Evolutionary conservation across 768 basidiomycete species (phyloP).

Genomic region (Tubosaeta brunneosetosa): DNA sequence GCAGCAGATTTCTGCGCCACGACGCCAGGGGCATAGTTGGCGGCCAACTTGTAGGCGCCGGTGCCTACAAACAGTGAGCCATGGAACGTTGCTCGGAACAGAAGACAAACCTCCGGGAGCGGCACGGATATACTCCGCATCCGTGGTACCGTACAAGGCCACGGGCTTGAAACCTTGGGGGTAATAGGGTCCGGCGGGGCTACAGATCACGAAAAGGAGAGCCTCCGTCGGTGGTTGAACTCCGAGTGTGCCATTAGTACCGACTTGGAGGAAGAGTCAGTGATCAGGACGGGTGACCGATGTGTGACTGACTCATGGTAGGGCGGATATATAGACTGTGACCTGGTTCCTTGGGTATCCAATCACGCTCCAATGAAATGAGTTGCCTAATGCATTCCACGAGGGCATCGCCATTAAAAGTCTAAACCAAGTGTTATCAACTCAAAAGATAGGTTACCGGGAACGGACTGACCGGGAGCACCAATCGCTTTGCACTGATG

Average conservation of each 20-base stretch:
- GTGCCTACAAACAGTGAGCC: conserved; percentile 47
- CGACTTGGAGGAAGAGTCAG: conserved; percentile 49
- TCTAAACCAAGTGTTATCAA: conserved; percentile 36
- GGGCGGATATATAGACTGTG: conserved; percentile 92
- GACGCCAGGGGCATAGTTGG: conserved; percentile 86
- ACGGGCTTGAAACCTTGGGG: conserved; percentile 87
- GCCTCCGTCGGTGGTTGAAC: conserved; percentile 66
- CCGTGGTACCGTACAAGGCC: conserved; percentile 75
- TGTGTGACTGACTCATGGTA: conserved; percentile 50
- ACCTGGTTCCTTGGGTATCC: conserved; percentile 86
- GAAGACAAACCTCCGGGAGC: conserved; percentile 64
- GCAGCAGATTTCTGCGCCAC: conserved; percentile 79
- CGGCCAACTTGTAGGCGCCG: conserved; percentile 82
- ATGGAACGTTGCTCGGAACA: neutral
- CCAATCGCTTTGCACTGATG: conserved; percentile 70
- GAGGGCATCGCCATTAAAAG: conserved; percentile 72
- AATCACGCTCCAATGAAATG: conserved; percentile 75
- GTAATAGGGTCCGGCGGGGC: conserved; percentile 74
- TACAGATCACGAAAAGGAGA: conserved; percentile 59
- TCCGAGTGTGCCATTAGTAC: conserved; percentile 48
- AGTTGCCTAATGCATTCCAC: conserved; percentile 82
- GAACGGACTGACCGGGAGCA: conserved; percentile 55
- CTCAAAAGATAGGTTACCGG: neutral
- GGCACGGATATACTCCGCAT: conserved; percentile 67
- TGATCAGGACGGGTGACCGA: no score